Base-by-base conservation (phyloP, 2,329 filamentous ascomycete genomes). In the Colletotrichum chrysophilum region DNA sequence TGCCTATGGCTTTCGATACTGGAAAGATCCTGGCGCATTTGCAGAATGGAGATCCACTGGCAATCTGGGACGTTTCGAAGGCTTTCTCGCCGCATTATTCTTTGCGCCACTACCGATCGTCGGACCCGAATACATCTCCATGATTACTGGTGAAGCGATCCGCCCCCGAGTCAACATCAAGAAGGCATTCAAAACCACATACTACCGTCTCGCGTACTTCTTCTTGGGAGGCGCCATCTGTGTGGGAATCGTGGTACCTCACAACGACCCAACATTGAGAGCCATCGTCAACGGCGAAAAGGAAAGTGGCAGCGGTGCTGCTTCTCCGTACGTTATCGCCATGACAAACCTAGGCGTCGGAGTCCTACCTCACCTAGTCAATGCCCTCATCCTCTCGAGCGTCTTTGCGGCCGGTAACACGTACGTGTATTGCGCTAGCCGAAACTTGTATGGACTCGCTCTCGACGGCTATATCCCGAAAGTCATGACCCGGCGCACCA, bases 131-230 rank as follows among this genome's bases (percentile, higher is more conserved):
- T 94, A 94, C 79, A 90, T 94, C 60, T 88, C 89, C 38, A 92
- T 91, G 80, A 94, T 94, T 1, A 92, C 94, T 16, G 94, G 93
- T 60, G 93, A 94, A 82, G 89, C 92, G 4, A 87, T 93, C 79
- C 91, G 92, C 76, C 93, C 93, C 0, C 88, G 92, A 7, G 85
- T 84, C 14, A 90, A 91, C 64, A 89, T 96, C 83, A 93, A 93
- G 38, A 89, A 88, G 66, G 94, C 94, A 2, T 95, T 91, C 85
- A 94, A 94, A 80, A 92, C 91, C 1, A 92, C 95, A 9, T 95
- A 94, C 84, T 94, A 92, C 81, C 91, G 94, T 58, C 89, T 95
- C 67, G 93, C 91, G 3, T 84, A 91, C 16, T 95, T 95, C 85
- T 95, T 95, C 83, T 88, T 94, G 30, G 88, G 94, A 3, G 93